Evolutionary conservation across 768 basidiomycete species (phyloP).

Genomic region (Tricholoma hemisulphureum): DNA sequence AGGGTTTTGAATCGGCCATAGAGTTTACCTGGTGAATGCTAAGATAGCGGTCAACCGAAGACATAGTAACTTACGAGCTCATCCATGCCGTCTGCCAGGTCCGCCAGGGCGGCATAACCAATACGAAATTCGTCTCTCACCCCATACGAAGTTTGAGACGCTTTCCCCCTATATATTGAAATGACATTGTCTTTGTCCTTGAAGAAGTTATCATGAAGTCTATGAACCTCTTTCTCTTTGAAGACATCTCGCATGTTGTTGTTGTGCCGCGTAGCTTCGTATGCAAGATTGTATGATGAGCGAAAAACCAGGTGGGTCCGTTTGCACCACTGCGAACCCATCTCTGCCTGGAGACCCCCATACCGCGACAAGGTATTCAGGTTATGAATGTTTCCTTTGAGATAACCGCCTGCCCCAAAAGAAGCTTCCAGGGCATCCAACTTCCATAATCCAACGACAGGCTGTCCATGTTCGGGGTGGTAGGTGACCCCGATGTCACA

Average conservation of each 20-base stretch:
- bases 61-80: constrained; percentile 3
- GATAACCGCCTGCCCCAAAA: constrained; percentile 13
- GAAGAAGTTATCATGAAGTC: background rate
- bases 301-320: constrained; percentile 12
- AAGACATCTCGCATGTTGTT: constrained; percentile 15
- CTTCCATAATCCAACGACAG: constrained; percentile 17
- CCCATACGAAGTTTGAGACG: constrained; percentile 7
- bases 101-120: constrained; percentile 4
- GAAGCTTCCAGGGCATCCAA: constrained; percentile 17
- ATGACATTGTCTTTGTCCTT: background rate
- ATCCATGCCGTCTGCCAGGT: background rate
- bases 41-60: too few species aligned
- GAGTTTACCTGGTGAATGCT: too few species aligned
- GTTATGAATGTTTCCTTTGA: constrained; percentile 11
- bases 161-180: background rate
- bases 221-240: constrained; percentile 10
- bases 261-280: constrained; percentile 10
- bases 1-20: too few species aligned
- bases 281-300: constrained; percentile 13
- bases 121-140: constrained; percentile 17
- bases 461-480: background rate
- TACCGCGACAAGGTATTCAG: constrained; percentile 14
- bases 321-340: background rate
- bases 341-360: constrained; percentile 19
- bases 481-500: constrained; percentile 15